phyloP scores from a whole-genome alignment of 768 basidiomycete species.

The Phlegmacium glaucopus region DNA sequence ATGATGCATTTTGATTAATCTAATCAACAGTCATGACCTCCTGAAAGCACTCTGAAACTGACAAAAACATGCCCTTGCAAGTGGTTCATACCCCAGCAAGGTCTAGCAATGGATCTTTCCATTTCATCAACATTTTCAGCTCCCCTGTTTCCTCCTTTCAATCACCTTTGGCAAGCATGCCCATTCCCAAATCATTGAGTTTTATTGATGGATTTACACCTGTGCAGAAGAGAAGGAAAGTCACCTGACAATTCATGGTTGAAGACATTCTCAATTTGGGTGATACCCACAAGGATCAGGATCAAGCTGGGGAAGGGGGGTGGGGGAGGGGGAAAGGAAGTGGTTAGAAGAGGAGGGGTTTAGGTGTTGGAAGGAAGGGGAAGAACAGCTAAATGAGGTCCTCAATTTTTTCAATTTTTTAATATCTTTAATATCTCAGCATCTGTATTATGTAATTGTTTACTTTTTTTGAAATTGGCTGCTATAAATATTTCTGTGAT shows the following conservation, averaged over 20 bases:
- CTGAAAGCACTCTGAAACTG: too few relatives aligned
- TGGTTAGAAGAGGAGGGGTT: not conserved
- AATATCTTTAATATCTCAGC: too few relatives aligned
- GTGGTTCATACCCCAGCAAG: too few relatives aligned
- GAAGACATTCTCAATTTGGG: not conserved
- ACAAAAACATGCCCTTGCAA: too few relatives aligned
- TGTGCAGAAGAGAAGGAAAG: not conserved
- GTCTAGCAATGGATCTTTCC: too few relatives aligned
- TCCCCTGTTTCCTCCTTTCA: not conserved
- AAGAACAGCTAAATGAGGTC: not conserved
- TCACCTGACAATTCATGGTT: not conserved
- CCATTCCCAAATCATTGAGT: not conserved
- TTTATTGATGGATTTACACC: not conserved
- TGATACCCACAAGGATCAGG: not conserved
- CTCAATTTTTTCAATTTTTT: not conserved
- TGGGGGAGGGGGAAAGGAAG: not conserved
- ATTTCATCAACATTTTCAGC: not conserved
- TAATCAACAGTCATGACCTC: too few relatives aligned
- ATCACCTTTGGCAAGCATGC: not conserved
- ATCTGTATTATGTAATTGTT: too few relatives aligned
- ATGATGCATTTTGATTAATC: too few relatives aligned
- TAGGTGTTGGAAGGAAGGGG: not conserved
- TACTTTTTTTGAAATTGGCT: too few relatives aligned
- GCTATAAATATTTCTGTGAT: too few relatives aligned
- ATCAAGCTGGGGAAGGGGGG: not conserved